A percentile compares a stretch with the other conserved stretches of the same genome.
phyloP scores from a whole-genome alignment of 768 basidiomycete species.

The Nidularia sp. region DNA sequence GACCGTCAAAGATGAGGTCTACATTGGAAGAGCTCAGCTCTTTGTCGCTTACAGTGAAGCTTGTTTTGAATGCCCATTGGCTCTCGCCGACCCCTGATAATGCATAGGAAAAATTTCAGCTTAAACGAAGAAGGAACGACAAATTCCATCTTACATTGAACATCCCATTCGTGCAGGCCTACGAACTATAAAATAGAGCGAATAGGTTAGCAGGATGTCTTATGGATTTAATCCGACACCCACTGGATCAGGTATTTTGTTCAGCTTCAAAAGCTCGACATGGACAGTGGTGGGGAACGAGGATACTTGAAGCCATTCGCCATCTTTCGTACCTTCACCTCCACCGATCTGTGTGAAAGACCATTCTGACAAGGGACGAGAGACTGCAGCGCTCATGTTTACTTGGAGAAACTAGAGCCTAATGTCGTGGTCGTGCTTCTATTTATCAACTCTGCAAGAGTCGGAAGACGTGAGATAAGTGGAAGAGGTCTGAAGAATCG shows the following conservation, averaged over 20 bases:
- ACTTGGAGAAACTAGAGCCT: no score
- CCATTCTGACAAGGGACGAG: conserved; percentile 42
- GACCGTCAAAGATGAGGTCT: conserved; percentile 85
- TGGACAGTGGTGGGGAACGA: conserved; percentile 84
- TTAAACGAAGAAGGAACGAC: neutral
- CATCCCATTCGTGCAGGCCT: conserved; percentile 83
- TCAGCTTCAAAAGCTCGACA: conserved; percentile 71
- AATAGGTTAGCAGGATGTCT: neutral
- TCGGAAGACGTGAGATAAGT: no score
- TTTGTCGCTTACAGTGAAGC: conserved; percentile 48
- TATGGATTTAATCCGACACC: conserved; percentile 14
- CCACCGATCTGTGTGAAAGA: conserved; percentile 64
- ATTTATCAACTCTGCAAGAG: no score
- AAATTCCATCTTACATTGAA: conserved; percentile 62
- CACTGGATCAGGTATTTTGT: conserved; percentile 82
- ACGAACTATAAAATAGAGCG: conserved; percentile 45
- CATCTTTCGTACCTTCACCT: conserved; percentile 50
- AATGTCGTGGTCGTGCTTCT: no score
- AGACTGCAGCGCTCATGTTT: no score
- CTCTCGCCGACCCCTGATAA: conserved; percentile 81
- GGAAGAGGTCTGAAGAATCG: no score
- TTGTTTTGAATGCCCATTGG: conserved; percentile 79
- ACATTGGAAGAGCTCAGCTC: conserved; percentile 44
- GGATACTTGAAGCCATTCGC: conserved; percentile 63
- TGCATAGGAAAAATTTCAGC: neutral